These are phyloP conservation scores for Alternaria sp. DNA, from an alignment of 2,329 filamentous ascomycete species.

Conservation along the genomic window DNA sequence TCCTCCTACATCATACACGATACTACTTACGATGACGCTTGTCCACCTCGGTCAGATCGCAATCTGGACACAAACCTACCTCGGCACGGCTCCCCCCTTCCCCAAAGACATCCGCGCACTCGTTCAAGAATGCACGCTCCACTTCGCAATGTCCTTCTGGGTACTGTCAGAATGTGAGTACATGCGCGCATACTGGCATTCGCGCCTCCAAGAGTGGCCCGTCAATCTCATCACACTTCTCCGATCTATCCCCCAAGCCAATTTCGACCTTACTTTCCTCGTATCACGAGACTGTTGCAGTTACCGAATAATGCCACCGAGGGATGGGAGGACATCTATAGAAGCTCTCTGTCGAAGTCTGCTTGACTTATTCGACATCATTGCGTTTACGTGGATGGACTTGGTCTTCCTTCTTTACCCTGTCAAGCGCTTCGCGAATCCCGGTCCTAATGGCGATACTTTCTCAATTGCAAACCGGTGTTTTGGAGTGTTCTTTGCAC, in stretches of 20 bases:
- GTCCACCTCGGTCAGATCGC: not conserved
- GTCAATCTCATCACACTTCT: not conserved
- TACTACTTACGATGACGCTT: not conserved
- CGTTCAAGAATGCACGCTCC: not conserved
- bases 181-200: not conserved
- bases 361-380: not conserved
- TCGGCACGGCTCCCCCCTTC: not conserved
- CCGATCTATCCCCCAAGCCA: not conserved
- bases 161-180: not conserved
- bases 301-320: not conserved
- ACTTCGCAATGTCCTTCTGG: not conserved
- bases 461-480: not conserved
- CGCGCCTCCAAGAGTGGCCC: not conserved
- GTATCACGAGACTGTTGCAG: not conserved
- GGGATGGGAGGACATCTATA: not conserved
- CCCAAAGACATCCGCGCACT: not conserved
- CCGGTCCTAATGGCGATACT: not conserved
- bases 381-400: not conserved
- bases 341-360: not conserved
- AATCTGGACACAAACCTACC: not conserved
- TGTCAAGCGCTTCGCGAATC: not conserved
- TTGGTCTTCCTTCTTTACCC: not conserved
- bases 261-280: not conserved
- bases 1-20: not conserved
- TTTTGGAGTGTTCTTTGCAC: not conserved